A percentile compares a stretch with the other conserved stretches of the same genome.
Evolutionary conservation across 1,284 basidiomycete species (phyloP).

Genomic region (Schizophyllum commune): DNA sequence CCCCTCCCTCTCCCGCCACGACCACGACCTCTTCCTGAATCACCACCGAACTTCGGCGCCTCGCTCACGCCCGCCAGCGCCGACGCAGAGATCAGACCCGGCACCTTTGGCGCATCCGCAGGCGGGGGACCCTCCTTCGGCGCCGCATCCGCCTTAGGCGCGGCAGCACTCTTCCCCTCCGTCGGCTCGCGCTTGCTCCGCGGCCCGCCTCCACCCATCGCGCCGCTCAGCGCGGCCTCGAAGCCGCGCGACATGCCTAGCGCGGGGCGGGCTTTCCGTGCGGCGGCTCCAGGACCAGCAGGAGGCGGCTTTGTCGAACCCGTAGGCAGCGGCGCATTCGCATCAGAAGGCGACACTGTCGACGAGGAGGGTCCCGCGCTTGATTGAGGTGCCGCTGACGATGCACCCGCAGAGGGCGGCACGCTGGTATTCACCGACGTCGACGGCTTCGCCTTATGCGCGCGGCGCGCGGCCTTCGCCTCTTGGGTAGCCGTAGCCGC

Average conservation of each 20-base stretch:
- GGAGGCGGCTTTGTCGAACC: conserved; percentile 11
- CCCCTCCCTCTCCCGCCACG: not conserved
- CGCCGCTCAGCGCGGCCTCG: conserved; percentile 55
- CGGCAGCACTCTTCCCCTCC: not conserved
- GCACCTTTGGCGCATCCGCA: not conserved
- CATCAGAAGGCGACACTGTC: conserved; percentile 14
- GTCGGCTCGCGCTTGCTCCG: not conserved
- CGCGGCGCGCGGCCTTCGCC: not conserved
- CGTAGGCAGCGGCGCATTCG: conserved; percentile 15
- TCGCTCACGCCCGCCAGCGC: not conserved
- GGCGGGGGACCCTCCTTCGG: not conserved
- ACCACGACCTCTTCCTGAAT: not conserved
- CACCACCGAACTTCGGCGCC: not conserved
- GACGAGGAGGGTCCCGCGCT: conserved; percentile 5
- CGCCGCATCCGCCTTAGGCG: not conserved
- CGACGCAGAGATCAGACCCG: not conserved
- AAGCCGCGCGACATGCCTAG: conserved; percentile 55
- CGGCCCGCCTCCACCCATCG: conserved; percentile 9
- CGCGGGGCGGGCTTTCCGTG: conserved; percentile 44
- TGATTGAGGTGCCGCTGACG: not conserved
- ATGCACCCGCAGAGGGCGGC: not conserved
- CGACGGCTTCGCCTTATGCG: conserved; percentile 6
- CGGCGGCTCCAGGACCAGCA: conserved; percentile 13
- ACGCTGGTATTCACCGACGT: conserved; percentile 5
- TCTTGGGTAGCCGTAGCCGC: conserved; percentile 9